Evolutionary conservation across 306 rosid species (phyloP).

Genomic region (Castanospermum australe): DNA sequence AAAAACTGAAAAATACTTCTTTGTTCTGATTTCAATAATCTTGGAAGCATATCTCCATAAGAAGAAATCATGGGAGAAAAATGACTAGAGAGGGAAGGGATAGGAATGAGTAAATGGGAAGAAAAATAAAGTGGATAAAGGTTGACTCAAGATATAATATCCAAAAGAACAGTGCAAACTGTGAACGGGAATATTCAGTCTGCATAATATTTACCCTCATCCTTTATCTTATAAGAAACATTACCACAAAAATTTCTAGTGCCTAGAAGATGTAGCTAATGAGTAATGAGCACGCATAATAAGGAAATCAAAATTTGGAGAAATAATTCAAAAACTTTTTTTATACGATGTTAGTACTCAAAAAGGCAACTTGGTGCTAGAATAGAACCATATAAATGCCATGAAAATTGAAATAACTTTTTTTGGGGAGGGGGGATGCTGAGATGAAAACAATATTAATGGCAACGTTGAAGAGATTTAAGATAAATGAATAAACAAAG

Average conservation of each 20-base stretch:
- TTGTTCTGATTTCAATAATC: neutral
- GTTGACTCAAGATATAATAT: too few species aligned
- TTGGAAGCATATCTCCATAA: neutral
- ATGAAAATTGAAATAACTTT: neutral
- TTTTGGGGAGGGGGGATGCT: neutral
- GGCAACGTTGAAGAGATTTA: neutral
- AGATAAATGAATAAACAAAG: neutral
- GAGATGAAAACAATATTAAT: too few species aligned
- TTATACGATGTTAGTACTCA: neutral
- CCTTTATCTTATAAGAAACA: too few species aligned
- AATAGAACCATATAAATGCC: neutral
- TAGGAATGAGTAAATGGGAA: too few species aligned
- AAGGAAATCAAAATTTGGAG: neutral
- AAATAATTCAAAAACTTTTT: too few species aligned
- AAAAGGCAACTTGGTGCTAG: neutral
- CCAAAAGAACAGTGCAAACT: neutral
- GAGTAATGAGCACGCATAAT: too few species aligned
- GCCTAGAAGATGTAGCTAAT: too few species aligned
- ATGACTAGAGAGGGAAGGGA: neutral
- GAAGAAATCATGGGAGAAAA: neutral
- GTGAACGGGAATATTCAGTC: neutral
- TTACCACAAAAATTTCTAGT: too few species aligned
- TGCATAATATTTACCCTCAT: too few species aligned
- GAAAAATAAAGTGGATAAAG: too few species aligned
- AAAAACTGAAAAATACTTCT: neutral